Evolutionary conservation across 495 filamentous ascomycete species (phyloP), one percentile per base, ranked within the genome.

Genomic region (Pyrenopolyporus hunteri): DNA sequence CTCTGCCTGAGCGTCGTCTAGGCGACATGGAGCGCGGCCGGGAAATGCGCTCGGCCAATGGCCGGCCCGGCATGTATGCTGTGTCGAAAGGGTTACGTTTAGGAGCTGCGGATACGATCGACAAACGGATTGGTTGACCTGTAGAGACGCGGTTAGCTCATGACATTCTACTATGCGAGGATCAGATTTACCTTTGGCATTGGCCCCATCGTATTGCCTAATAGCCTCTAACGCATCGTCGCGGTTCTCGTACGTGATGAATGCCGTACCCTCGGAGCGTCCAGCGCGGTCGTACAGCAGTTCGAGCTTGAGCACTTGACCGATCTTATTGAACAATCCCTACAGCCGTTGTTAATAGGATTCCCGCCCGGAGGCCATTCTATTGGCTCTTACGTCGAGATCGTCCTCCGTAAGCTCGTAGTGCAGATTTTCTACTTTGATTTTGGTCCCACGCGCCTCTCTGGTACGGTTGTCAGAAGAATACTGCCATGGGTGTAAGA

Each of bases 391-490:
- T 83, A 93, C 93, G 68, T 90, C 82, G 44, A 97, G 83, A 68
- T 97, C 93, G 23, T 85, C 85, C 73, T 93, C 88, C 19, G 89
- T 91, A 51, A 97, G 83, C 35, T 97, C 93, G 75, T 96, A 97
- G 74, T 97, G 93, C 43, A 97, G 75, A 71, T 97, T 97, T 59
- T 96, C 91, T 42, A 97, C 87, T 49, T 87, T 88, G 59, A 97
- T 74, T 73, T 90, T 93, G 44, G 87, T 80, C 66, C 89, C 85
- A 22, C 77, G 62, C 31, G 77, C 53, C n/a, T 82, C 74, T 70
- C 52, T 61, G 19, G 13, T 22, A 53, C 19, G 29, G 39, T 2
- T 16, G 13, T 66, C 37, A 57, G 39, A 65, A 64, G 25, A 37
- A 6, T 35, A 31, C 10, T 6, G 14, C 3, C 13, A 17, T 23